Percentiles rank a stretch among this genome's conserved stretches.
Evolutionary conservation across 108 stramenopile species (phyloP).

Genomic region (Ochromonas danica): DNA sequence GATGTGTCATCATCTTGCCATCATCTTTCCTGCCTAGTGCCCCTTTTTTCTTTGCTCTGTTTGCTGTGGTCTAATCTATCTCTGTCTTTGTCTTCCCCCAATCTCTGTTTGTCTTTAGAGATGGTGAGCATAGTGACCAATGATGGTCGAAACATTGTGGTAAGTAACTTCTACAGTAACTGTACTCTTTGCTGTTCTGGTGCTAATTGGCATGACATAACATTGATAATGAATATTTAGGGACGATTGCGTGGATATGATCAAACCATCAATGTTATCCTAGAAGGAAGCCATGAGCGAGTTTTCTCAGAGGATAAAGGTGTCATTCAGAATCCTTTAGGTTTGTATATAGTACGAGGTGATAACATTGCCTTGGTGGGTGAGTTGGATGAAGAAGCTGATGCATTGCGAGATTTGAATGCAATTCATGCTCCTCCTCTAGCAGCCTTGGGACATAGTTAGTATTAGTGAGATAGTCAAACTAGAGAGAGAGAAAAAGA

Average conservation of each 20-base stretch:
- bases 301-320: slow-evolving; percentile 53
- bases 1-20: no score
- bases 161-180: no score
- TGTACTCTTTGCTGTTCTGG: background rate
- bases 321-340: slow-evolving; percentile 52
- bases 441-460: slow-evolving; percentile 45
- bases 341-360: slow-evolving; percentile 57
- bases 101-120: no score
- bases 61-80: no score
- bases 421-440: slow-evolving; percentile 44
- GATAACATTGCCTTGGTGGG: slow-evolving; percentile 59
- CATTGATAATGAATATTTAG: slow-evolving; percentile 31
- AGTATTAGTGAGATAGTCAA: background rate
- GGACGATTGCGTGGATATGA: slow-evolving; percentile 52
- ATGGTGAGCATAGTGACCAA: slow-evolving; percentile 51
- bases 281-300: slow-evolving; percentile 59
- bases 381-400: slow-evolving; percentile 50
- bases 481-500: no score
- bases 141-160: slow-evolving; percentile 58
- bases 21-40: no score
- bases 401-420: slow-evolving; percentile 47
- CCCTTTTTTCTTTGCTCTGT: no score
- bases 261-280: slow-evolving; percentile 57
- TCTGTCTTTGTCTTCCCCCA: no score
- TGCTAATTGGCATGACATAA: background rate